Percentiles rank a stretch among this genome's conserved stretches.
phyloP scores from a whole-genome alignment of 257 asterid species.

The Nicotiana sylvestris region DNA sequence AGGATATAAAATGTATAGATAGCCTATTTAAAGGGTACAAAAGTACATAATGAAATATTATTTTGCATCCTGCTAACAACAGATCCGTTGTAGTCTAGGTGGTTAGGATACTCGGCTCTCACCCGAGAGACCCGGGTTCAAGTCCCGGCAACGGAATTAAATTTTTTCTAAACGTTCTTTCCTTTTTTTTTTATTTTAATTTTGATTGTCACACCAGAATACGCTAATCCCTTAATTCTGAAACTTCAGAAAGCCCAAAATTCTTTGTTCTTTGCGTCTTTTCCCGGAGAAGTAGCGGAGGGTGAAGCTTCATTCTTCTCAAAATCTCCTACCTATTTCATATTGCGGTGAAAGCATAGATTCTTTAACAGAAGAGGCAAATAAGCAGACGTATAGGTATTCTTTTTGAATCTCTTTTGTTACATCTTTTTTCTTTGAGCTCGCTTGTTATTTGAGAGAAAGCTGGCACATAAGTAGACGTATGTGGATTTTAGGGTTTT shows the following conservation, averaged over 20 bases:
- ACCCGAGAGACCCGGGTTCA: conserved; percentile 98
- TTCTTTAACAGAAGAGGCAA: background rate
- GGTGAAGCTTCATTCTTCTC: no score
- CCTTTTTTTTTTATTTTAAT: background rate
- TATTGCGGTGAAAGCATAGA: background rate
- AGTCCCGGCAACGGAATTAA: conserved; percentile 62
- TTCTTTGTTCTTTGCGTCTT: background rate
- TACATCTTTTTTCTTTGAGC: background rate
- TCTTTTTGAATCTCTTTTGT: background rate
- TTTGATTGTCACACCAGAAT: no score
- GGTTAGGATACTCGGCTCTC: conserved; percentile 99
- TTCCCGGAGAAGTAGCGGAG: background rate
- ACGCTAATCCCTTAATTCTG: background rate
- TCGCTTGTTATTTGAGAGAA: background rate
- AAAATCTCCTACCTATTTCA: no score
- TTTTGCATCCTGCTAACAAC: no score
- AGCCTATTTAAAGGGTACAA: no score
- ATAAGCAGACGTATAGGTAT: background rate
- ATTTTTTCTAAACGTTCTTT: background rate
- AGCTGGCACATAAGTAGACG: background rate
- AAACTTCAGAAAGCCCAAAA: background rate
- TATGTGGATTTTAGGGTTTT: background rate
- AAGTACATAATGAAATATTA: no score
- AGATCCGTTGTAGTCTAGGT: conserved; percentile 89
- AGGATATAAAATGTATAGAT: no score